Conservation (phyloP, 2,329 filamentous ascomycete species). For the Fusarium sp. region DNA sequence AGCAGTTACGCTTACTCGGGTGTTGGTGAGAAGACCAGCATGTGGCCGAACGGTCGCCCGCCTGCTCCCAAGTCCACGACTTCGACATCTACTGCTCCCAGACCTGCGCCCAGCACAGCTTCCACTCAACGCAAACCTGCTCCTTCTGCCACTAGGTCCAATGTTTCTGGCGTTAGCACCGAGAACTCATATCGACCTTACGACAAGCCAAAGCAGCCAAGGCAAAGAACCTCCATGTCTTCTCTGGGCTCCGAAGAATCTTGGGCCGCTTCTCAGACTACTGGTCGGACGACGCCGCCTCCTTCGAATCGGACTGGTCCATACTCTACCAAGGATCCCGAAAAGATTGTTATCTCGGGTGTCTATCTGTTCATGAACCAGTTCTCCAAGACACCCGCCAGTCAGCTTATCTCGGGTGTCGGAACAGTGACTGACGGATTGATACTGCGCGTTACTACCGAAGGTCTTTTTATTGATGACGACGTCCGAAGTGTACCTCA, state of each 20-base stretch:
- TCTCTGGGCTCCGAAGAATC: slow-evolving; percentile 82
- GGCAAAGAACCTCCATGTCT: slow-evolving; percentile 72
- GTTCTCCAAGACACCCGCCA: slow-evolving; percentile 88
- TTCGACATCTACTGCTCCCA: slow-evolving; percentile 35
- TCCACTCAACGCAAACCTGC: slow-evolving; percentile 51
- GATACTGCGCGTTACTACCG: slow-evolving; percentile 90
- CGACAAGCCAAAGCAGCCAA: slow-evolving; percentile 71
- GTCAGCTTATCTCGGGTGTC: slow-evolving; percentile 86
- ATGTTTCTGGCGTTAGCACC: slow-evolving; percentile 67
- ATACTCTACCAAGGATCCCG: slow-evolving; percentile 88
- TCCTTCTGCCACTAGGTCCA: slow-evolving; percentile 64
- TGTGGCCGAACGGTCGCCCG: slow-evolving; percentile 73
- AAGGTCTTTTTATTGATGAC: slow-evolving; percentile 97
- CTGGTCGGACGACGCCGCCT: slow-evolving; percentile 83
- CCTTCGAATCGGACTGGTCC: slow-evolving; percentile 79
- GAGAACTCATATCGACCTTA: slow-evolving; percentile 83
- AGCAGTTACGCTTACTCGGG: slow-evolving; percentile 72
- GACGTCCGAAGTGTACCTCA: slow-evolving; percentile 92
- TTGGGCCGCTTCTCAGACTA: slow-evolving; percentile 86
- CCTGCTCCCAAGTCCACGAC: slow-evolving; percentile 46
- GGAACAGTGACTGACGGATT: slow-evolving; percentile 91
- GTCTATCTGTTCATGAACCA: slow-evolving; percentile 94
- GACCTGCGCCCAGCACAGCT: slow-evolving; percentile 41
- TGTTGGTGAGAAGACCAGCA: slow-evolving; percentile 75
- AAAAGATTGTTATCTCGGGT: slow-evolving; percentile 95